Evolutionary conservation across 2,329 filamentous ascomycete species (phyloP).

Genomic region (Epichloe festucae): DNA sequence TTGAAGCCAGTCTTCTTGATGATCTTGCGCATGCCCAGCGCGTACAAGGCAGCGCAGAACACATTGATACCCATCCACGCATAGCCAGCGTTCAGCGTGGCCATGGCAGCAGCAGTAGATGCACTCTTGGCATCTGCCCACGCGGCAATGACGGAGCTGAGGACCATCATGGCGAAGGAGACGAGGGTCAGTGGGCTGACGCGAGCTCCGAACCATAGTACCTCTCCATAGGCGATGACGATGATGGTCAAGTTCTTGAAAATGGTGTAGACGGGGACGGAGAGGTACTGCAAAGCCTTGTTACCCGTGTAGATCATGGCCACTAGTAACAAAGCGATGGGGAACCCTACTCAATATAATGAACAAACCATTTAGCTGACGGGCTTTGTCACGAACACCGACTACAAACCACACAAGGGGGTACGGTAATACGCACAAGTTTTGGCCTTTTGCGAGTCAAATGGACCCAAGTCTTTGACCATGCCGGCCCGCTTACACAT

Average conservation of each 20-base stretch:
- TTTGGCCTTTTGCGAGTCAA: conserved; percentile 79
- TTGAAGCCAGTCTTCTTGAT: conserved; percentile 99
- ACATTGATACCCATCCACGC: conserved; percentile 98
- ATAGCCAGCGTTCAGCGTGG: conserved; percentile 87
- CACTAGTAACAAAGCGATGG: conserved; percentile 85
- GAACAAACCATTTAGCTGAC: not conserved
- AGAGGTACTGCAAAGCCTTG: conserved; percentile 91
- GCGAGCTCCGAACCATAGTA: conserved; percentile 91
- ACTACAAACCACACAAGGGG: not conserved
- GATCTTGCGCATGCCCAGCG: conserved; percentile 90
- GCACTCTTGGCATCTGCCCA: conserved; percentile 82
- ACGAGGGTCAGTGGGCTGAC: conserved; percentile 84
- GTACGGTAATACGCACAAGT: conserved; percentile 53
- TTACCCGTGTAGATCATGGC: conserved; percentile 99
- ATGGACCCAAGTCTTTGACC: conserved; percentile 69
- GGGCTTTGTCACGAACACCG: not conserved
- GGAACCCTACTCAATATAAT: conserved; percentile 56
- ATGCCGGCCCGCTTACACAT: conserved; percentile 67
- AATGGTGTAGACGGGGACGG: conserved; percentile 97
- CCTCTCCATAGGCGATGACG: conserved; percentile 94
- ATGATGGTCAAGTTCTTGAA: conserved; percentile 99
- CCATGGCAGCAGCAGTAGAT: conserved; percentile 53
- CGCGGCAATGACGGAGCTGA: conserved; percentile 86
- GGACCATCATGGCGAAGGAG: conserved; percentile 91
- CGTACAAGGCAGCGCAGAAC: conserved; percentile 80